Evolutionary conservation across 2,329 filamentous ascomycete genomes (phyloP), one percentile per base, ranked within the genome.

Genomic region (Knufia petricola): DNA sequence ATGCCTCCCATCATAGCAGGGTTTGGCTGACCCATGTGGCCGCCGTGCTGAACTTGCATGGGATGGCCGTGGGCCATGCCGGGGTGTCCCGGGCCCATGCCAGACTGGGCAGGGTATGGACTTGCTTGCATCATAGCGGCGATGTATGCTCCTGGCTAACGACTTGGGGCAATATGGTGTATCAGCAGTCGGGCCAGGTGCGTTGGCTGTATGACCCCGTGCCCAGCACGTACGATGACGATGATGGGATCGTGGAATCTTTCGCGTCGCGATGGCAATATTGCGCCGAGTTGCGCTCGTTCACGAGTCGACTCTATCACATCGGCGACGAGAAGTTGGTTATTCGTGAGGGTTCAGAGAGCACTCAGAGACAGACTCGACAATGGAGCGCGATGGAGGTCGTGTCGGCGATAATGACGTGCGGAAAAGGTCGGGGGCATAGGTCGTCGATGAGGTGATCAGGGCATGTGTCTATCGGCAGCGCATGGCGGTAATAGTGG

Each of bases 31-130:
- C 60, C 62, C 67, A 76, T 62, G 51, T 70, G 78, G 56, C 76
- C 74, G 52, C 74, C 77, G 58, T 76, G 75, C 59, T 76, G 74
- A 51, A 69, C 73, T 50, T 71, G 74, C 71, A 81, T 79, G 53
- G 77, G 77, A 58, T 81, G 78, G 45, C 74, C 77, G 54, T 78
- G 78, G 54, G 74, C 71, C 60, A 81, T 69, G 49, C 76, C 76
- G 45, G 74, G 73, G 55, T 76, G 75, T 50, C 77, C 68, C 34
- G 54, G 54, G 52, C 68, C 76, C 66, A 81, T 78, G 65, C 71
- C 70, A 53, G 66, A 72, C 64, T 76, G 74, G 64, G 75, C 72
- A 62, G 76, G 73, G 63, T 75, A 81, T 55, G 71, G 70, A 64
- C 32, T 36, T 36, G 72, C 70, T 62, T 69, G 65, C 69, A 73